Evolutionary conservation across 129 eudicot genomes (phyloP).

Genomic region (Gnaphalium uliginosum): DNA sequence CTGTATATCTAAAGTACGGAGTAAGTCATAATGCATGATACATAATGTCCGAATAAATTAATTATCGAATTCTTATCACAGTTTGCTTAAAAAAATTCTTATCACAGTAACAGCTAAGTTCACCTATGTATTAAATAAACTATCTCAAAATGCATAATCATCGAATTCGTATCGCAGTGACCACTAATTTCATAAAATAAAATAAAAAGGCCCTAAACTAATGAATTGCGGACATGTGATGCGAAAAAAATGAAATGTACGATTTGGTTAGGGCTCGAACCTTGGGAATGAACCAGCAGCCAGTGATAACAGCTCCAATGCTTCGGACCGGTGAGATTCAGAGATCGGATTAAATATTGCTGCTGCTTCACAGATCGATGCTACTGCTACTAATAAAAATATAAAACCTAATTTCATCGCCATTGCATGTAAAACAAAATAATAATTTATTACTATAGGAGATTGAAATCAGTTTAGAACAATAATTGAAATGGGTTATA

Average conservation of each 20-base stretch:
- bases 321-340: conserved; percentile 75
- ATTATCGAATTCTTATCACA: background rate
- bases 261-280: conserved; percentile 38
- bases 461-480: background rate
- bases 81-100: too few species aligned
- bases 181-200: background rate
- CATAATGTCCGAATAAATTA: background rate
- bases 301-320: conserved; percentile 51
- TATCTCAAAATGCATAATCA: too few species aligned
- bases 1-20: too few species aligned
- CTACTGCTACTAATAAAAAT: conserved; percentile 31
- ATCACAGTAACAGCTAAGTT: background rate
- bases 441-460: too few species aligned
- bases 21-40: background rate
- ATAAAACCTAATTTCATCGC: conserved; percentile 52
- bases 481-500: background rate
- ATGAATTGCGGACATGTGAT: background rate
- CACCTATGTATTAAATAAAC: background rate
- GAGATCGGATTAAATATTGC: conserved; percentile 67
- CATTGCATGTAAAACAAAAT: conserved; percentile 42
- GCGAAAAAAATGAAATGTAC: background rate
- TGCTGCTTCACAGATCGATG: conserved; percentile 56
- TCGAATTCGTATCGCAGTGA: background rate
- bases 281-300: conserved; percentile 61
- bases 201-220: background rate